A percentile compares a stretch with the other conserved stretches of the same genome.
Conservation (phyloP, 2,329 filamentous ascomycete species). For the Dothistroma pini region DNA sequence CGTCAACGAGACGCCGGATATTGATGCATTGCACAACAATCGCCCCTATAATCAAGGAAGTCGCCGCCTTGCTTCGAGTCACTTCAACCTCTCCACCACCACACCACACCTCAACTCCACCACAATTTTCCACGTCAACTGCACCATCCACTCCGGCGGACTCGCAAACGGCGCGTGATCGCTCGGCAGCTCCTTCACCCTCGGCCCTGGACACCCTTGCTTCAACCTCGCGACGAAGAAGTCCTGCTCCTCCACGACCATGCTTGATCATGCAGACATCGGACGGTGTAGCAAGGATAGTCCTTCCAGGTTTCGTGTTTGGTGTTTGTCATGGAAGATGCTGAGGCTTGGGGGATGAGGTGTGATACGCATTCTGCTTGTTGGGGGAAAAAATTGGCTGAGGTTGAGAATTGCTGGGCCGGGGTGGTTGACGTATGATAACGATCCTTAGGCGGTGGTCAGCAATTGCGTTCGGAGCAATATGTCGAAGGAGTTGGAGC, state of each 20-base stretch:
- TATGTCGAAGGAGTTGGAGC: background rate
- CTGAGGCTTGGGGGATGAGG: conserved; percentile 14
- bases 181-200: conserved; percentile 10
- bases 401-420: conserved; percentile 14
- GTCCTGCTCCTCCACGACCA: conserved; percentile 15
- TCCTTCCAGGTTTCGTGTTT: conserved; percentile 14
- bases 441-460: conserved; percentile 1
- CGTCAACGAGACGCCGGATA: background rate
- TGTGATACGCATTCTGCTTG: conserved; percentile 6
- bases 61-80: background rate
- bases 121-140: conserved; percentile 10
- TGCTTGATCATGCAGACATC: conserved; percentile 17
- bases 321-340: conserved; percentile 11
- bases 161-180: conserved; percentile 19
- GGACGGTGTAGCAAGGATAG: conserved; percentile 12
- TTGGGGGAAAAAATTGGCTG: background rate
- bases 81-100: background rate
- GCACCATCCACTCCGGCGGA: conserved; percentile 8
- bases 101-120: conserved; percentile 5
- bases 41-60: too few relatives aligned
- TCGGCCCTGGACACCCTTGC: background rate
- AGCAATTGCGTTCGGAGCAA: background rate
- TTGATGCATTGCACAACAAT: too few relatives aligned
- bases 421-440: conserved; percentile 12
- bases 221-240: conserved; percentile 10